Conservation (phyloP, 176 grass and related monocot species). For the Eleusine indica region DNA sequence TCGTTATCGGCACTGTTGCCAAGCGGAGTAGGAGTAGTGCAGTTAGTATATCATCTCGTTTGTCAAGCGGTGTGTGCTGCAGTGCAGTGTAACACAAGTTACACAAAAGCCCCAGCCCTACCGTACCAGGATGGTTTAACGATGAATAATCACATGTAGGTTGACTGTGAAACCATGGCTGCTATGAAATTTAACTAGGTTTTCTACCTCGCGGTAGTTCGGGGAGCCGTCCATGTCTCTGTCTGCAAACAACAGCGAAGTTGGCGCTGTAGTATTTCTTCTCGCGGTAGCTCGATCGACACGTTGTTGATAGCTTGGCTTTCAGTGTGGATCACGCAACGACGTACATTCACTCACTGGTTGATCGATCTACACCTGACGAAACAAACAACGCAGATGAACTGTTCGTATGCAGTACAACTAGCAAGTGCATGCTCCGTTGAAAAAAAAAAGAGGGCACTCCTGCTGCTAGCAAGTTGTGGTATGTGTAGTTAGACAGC, state of each 20-base stretch:
- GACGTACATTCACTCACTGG: background rate
- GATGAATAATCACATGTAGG: no score
- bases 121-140: no score
- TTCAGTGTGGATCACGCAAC: slow-evolving; percentile 35
- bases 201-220: no score
- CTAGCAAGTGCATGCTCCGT: background rate
- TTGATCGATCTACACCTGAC: slow-evolving; percentile 31
- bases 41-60: no score
- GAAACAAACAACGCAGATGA: slow-evolving; percentile 16
- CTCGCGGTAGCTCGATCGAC: background rate
- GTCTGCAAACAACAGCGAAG: background rate
- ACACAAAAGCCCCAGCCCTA: no score
- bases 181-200: no score
- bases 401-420: slow-evolving; percentile 8
- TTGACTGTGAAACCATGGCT: no score
- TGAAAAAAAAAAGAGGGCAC: background rate
- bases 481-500: slow-evolving; percentile 29
- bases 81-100: no score
- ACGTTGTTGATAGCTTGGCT: slow-evolving; percentile 5
- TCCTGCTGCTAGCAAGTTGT: background rate
- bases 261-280: background rate
- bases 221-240: no score
- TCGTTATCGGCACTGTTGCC: no score
- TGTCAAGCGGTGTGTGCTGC: no score
- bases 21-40: no score